phyloP scores from a whole-genome alignment of 495 filamentous ascomycete genomes.

The Xylaria flabelliformis region DNA sequence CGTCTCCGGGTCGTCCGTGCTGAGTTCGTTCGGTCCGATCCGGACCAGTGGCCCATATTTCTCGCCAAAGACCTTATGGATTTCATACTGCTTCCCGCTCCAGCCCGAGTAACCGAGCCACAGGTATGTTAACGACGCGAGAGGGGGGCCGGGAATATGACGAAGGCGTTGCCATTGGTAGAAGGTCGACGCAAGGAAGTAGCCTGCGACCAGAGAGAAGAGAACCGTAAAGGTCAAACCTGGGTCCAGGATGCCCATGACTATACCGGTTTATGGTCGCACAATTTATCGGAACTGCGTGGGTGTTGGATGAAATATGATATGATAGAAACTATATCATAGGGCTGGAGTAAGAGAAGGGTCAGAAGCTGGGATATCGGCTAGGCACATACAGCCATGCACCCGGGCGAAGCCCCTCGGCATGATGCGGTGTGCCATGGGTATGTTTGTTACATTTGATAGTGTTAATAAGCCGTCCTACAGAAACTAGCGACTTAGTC shows the following conservation, averaged over 20 bases:
- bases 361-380: neutral
- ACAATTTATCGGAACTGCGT: neutral
- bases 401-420: neutral
- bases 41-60: slow-evolving; percentile 49
- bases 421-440: neutral
- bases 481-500: too few relatives aligned
- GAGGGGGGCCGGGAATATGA: slow-evolving; percentile 41
- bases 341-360: neutral
- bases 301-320: neutral
- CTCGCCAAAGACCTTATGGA: slow-evolving; percentile 34
- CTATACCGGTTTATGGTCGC: neutral
- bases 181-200: slow-evolving; percentile 24
- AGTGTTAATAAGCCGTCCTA: too few relatives aligned
- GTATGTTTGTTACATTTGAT: neutral
- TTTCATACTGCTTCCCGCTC: slow-evolving; percentile 33
- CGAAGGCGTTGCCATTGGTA: slow-evolving; percentile 40
- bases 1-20: slow-evolving; percentile 52
- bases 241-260: neutral
- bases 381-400: neutral
- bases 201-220: neutral
- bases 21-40: slow-evolving; percentile 49
- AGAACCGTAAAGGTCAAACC: neutral
- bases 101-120: slow-evolving; percentile 31
- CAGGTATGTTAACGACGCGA: slow-evolving; percentile 38
- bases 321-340: neutral